These are phyloP conservation scores for Claviceps spartinae DNA, from an alignment of 2,329 filamentous ascomycete genomes.

Conservation along the genomic window DNA sequence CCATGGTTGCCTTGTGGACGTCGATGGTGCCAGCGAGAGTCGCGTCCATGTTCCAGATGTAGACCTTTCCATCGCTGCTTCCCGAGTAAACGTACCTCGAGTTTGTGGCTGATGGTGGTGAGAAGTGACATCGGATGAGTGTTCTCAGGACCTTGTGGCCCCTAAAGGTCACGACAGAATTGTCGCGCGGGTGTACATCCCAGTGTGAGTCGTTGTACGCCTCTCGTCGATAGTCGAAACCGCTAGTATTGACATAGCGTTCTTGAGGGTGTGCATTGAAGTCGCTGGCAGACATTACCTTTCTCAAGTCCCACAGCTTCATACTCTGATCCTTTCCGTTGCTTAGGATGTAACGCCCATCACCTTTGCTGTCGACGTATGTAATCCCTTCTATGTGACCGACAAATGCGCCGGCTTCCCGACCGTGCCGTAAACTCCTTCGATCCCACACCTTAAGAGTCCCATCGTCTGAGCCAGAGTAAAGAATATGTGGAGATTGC, in stretches of 20 bases:
- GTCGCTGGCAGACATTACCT: conserved; percentile 63
- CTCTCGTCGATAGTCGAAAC: conserved; percentile 64
- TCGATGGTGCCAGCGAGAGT: conserved; percentile 68
- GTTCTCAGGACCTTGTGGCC: conserved; percentile 83
- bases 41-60: conserved; percentile 87
- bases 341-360: conserved; percentile 71
- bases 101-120: conserved; percentile 71
- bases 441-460: conserved; percentile 95
- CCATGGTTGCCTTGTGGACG: conserved; percentile 55
- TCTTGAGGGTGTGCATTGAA: conserved; percentile 43
- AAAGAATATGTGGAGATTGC: conserved; percentile 80
- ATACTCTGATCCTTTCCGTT: conserved; percentile 96
- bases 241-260: conserved; percentile 37
- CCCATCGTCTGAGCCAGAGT: conserved; percentile 89
- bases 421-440: conserved; percentile 74
- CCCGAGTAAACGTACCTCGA: conserved; percentile 89
- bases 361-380: conserved; percentile 57
- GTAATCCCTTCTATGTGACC: conserved; percentile 55
- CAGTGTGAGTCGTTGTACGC: conserved; percentile 52
- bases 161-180: conserved; percentile 84
- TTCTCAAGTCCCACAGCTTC: conserved; percentile 92
- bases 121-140: conserved; percentile 90
- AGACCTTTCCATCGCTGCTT: conserved; percentile 77
- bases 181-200: conserved; percentile 58
- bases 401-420: conserved; percentile 53